Evolutionary conservation across 495 filamentous ascomycete genomes (phyloP).

Genomic region (Aspergillus ostianus): DNA sequence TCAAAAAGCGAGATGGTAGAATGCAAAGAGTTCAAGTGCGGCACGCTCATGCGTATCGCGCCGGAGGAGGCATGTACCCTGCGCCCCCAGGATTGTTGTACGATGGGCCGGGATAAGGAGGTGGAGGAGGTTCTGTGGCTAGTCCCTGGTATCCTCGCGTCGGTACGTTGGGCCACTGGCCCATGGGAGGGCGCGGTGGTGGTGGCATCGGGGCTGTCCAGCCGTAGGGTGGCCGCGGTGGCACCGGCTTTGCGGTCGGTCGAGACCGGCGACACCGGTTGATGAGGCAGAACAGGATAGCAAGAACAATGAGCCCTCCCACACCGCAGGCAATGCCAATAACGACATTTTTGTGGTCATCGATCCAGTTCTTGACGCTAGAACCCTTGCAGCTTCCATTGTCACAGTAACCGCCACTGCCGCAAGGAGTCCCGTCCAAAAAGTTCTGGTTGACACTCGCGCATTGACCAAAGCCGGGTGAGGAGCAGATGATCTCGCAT

Average conservation of each 20-base stretch:
- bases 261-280: constrained; percentile 51
- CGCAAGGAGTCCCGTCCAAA: constrained; percentile 87
- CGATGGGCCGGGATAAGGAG: constrained; percentile 16
- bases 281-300: constrained; percentile 58
- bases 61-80: constrained; percentile 4
- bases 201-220: constrained; percentile 26
- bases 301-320: constrained; percentile 64
- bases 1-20: background rate
- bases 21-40: constrained; percentile 9
- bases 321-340: constrained; percentile 70
- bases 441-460: constrained; percentile 88
- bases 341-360: constrained; percentile 67
- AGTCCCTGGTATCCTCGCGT: constrained; percentile 26
- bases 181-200: constrained; percentile 21
- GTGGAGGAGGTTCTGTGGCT: constrained; percentile 24
- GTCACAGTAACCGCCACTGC: constrained; percentile 72
- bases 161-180: constrained; percentile 28
- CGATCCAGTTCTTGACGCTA: constrained; percentile 65
- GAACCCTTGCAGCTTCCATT: constrained; percentile 72
- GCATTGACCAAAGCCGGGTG: constrained; percentile 63
- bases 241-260: constrained; percentile 24
- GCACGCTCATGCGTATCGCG: constrained; percentile 8
- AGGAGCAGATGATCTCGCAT: constrained; percentile 75
- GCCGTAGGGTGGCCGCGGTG: constrained; percentile 22
- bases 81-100: constrained; percentile 1